These are phyloP conservation scores for Inga laurina DNA, from an alignment of 306 rosid species.

Conservation along the genomic window DNA sequence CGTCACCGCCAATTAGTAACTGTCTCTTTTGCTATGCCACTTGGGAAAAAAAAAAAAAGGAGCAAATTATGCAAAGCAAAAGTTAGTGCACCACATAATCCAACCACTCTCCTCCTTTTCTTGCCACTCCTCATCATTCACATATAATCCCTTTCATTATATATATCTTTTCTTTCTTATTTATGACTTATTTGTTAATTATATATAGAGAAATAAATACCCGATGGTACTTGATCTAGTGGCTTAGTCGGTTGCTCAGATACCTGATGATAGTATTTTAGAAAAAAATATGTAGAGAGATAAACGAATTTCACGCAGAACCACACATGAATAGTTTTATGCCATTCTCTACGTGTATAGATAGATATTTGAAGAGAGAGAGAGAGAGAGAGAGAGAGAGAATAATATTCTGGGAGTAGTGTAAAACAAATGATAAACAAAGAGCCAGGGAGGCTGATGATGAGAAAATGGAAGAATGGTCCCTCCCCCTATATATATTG, in stretches of 20 bases:
- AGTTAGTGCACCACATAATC: constrained; percentile 32
- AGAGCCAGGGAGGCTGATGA: constrained; percentile 29
- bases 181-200: too few relatives aligned
- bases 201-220: too few relatives aligned
- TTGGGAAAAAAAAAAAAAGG: constrained; percentile 34
- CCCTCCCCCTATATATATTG: constrained; percentile 28
- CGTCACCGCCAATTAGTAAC: constrained; percentile 59
- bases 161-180: not conserved
- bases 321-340: not conserved
- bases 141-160: not conserved
- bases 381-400: not conserved
- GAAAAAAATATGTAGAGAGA: not conserved
- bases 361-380: not conserved
- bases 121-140: not conserved
- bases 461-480: constrained; percentile 38
- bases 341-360: not conserved
- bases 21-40: constrained; percentile 43
- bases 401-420: not conserved
- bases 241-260: too few relatives aligned
- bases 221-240: too few relatives aligned
- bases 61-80: constrained; percentile 54
- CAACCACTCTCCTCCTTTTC: not conserved
- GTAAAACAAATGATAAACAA: not conserved
- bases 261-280: too few relatives aligned
- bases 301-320: not conserved